phyloP scores from a whole-genome alignment of 805 yeast genomes.

The Isabelozyma gotoi region DNA sequence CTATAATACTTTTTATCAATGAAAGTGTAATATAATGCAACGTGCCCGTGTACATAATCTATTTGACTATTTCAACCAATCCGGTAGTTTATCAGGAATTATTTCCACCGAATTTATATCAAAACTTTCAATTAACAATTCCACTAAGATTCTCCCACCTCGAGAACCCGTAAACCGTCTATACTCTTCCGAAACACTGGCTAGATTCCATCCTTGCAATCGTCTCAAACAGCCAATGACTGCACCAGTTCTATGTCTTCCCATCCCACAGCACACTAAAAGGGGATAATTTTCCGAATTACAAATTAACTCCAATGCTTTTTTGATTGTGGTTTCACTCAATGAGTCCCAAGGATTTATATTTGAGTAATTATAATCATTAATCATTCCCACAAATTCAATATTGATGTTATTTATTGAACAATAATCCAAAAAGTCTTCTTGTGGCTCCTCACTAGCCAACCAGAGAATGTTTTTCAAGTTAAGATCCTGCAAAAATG shows the following conservation, averaged over 20 bases:
- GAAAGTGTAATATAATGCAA: no score
- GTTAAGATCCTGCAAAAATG: constrained; percentile 72
- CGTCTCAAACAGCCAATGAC: constrained; percentile 92
- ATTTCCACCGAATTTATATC: constrained; percentile 37
- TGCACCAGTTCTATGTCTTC: constrained; percentile 95
- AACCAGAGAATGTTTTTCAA: constrained; percentile 87
- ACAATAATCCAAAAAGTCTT: constrained; percentile 79
- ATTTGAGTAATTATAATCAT: constrained; percentile 57
- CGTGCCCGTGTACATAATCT: no score
- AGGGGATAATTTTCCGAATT: constrained; percentile 77
- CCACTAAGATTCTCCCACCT: constrained; percentile 92
- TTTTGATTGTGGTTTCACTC: constrained; percentile 75
- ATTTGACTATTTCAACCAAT: constrained; percentile 24
- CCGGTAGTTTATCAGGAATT: constrained; percentile 29
- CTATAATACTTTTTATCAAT: no score
- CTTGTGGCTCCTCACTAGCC: constrained; percentile 94
- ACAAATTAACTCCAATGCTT: constrained; percentile 74
- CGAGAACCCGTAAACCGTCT: constrained; percentile 89
- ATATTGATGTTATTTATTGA: constrained; percentile 68
- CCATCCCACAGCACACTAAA: constrained; percentile 97
- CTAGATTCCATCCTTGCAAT: constrained; percentile 96
- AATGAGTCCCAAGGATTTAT: constrained; percentile 94
- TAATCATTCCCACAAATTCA: constrained; percentile 79
- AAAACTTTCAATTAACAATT: constrained; percentile 73
- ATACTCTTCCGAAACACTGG: constrained; percentile 87